Evolutionary conservation across 129 eudicot genomes (phyloP).

Genomic region (Pseudognaphalium luteoalbum): DNA sequence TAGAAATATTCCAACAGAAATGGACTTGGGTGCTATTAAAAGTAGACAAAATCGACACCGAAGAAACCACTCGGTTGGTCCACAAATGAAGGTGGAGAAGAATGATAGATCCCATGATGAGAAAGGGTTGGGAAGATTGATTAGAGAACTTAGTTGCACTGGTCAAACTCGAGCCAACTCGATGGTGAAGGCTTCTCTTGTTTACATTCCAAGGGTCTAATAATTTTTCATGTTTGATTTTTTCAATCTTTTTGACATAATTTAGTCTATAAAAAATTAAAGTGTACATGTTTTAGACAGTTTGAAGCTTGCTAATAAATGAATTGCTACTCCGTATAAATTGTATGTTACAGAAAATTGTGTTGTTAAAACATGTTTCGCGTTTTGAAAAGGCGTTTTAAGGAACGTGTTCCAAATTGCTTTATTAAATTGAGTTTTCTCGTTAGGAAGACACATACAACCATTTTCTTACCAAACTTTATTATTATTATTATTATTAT

Average conservation of each 20-base stretch:
- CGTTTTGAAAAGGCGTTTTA: too few species aligned
- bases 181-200: constrained; percentile 40
- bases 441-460: too few species aligned
- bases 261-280: background rate
- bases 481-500: too few species aligned
- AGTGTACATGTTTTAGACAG: background rate
- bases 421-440: too few species aligned
- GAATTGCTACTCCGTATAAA: too few species aligned
- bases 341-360: too few species aligned
- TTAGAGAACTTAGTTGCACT: constrained; percentile 36
- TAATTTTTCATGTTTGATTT: background rate
- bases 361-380: too few species aligned
- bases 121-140: constrained; percentile 28
- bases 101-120: constrained; percentile 11
- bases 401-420: too few species aligned
- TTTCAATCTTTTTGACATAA: background rate
- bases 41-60: constrained; percentile 34
- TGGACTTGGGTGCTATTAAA: constrained; percentile 31
- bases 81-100: constrained; percentile 16
- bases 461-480: too few species aligned
- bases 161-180: constrained; percentile 24
- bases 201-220: constrained; percentile 34
- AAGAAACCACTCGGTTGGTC: constrained; percentile 1
- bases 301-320: background rate
- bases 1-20: constrained; percentile 25